Base-by-base conservation (phyloP, 768 basidiomycete genomes). In the Amylocystis lapponica region DNA sequence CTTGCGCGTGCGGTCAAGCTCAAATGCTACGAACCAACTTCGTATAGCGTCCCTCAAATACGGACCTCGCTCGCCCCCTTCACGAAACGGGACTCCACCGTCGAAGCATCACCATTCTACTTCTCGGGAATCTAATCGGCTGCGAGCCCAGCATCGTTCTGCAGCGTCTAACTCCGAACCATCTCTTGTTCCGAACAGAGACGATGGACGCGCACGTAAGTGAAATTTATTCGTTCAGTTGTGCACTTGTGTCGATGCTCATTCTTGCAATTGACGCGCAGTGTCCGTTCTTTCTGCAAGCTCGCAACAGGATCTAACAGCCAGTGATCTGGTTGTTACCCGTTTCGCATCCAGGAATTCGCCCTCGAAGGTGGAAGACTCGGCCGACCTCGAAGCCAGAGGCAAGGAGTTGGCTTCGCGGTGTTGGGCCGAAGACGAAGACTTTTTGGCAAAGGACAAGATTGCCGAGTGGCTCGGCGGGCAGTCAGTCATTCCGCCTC, bases 381-480 rank as follows among this genome's bases (percentile, higher is more conserved):
- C 61, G 13, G 70, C 67, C 16, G 83, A 83, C 49, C 63, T 81
- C 47, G 82, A 83, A 27, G 60, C 67, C 16, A 69, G 78, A 45
- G 93, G 81, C 2, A 79, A 78, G 54, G 82, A 82, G 39, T 63
- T 89, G 33, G 93, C 94, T 0, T 64, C 70, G 27, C 76, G 81
- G 43, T 94, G 88, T 63, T 90, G 88, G 77, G 74, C 78, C 25
- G 91, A 93, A 53, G 91, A 98, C 55, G 86, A 86, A 52, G 74
- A 73, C 13, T 94, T 93, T 59, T 61, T 94, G 54, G 70, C 79
- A 12, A 83, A 83, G 57, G 92, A 94, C 55, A 95, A 94, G 68
- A 90, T 97, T 54, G 93, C 95, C 1, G 92, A 96, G 62, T 99
- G 90, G 83, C 72, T 99, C 30, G 96, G 96, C 54, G 85, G 90